phyloP scores from a whole-genome alignment of 139 green algal species.

The Eudorina sp. region DNA sequence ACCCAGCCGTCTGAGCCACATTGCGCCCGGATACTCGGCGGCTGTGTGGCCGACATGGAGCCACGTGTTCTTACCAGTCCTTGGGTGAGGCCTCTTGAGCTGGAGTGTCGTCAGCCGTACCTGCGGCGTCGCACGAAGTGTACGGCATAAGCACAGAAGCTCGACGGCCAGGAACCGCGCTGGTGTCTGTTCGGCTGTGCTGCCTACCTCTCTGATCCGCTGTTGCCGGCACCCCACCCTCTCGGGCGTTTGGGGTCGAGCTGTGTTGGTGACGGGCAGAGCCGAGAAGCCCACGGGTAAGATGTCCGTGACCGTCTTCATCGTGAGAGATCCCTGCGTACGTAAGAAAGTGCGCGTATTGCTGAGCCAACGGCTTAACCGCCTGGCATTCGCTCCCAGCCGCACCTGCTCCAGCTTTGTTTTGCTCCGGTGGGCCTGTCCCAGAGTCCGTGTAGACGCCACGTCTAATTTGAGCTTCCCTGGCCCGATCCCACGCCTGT shows the following conservation, averaged over 20 bases:
- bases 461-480: not conserved
- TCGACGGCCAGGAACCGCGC: too few relatives aligned
- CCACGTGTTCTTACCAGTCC: not conserved
- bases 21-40: too few relatives aligned
- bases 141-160: too few relatives aligned
- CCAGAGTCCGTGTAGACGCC: not conserved
- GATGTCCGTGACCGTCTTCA: not conserved
- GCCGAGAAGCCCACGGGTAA: not conserved
- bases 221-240: not conserved
- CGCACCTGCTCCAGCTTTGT: not conserved
- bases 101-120: not conserved
- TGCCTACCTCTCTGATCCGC: not conserved
- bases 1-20: not conserved
- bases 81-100: slow-evolving; percentile 4
- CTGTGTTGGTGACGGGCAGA: not conserved
- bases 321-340: not conserved
- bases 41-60: too few relatives aligned
- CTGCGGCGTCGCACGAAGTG: not conserved
- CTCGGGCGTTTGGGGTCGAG: not conserved
- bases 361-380: too few relatives aligned
- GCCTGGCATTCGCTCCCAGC: too few relatives aligned
- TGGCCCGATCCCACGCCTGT: slow-evolving; percentile 38
- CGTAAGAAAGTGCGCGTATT: not conserved
- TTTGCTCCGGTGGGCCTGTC: not conserved
- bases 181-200: too few relatives aligned